These are phyloP conservation scores for Delonix regia DNA, from an alignment of 306 rosid genomes.

Conservation along the genomic window DNA sequence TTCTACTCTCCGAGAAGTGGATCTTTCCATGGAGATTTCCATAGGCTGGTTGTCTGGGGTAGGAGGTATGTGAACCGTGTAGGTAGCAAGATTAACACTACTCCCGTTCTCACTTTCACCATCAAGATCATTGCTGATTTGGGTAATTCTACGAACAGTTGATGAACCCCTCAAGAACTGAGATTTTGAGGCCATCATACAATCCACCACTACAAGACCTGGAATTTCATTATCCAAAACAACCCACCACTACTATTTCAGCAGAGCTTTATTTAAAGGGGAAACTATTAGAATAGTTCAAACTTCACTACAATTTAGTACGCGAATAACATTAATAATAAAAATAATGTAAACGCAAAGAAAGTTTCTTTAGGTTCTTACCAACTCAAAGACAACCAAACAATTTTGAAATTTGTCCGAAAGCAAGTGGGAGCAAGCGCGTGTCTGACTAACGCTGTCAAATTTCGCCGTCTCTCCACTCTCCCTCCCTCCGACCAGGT, in stretches of 20 bases:
- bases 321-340: slow-evolving; percentile 25
- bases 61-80: slow-evolving; percentile 62
- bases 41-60: slow-evolving; percentile 75
- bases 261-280: slow-evolving; percentile 21
- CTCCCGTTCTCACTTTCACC: slow-evolving; percentile 44
- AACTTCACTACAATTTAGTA: neutral
- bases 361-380: slow-evolving; percentile 40
- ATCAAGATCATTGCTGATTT: slow-evolving; percentile 54
- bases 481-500: slow-evolving; percentile 40
- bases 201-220: slow-evolving; percentile 32
- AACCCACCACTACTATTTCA: slow-evolving; percentile 31
- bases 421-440: slow-evolving; percentile 37
- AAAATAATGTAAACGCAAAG: slow-evolving; percentile 17
- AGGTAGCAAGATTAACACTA: slow-evolving; percentile 48
- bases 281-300: slow-evolving; percentile 35
- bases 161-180: slow-evolving; percentile 41
- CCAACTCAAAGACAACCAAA: slow-evolving; percentile 54
- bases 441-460: slow-evolving; percentile 60
- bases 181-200: slow-evolving; percentile 44
- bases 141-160: slow-evolving; percentile 37
- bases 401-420: slow-evolving; percentile 27
- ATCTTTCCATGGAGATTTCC: slow-evolving; percentile 58
- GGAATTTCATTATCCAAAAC: slow-evolving; percentile 36
- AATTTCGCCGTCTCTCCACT: slow-evolving; percentile 18
- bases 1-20: slow-evolving; percentile 62